Evolutionary conservation across 768 basidiomycete species (phyloP), one percentile per base, ranked within the genome.

Genomic region (Naematelia aurantialba): DNA sequence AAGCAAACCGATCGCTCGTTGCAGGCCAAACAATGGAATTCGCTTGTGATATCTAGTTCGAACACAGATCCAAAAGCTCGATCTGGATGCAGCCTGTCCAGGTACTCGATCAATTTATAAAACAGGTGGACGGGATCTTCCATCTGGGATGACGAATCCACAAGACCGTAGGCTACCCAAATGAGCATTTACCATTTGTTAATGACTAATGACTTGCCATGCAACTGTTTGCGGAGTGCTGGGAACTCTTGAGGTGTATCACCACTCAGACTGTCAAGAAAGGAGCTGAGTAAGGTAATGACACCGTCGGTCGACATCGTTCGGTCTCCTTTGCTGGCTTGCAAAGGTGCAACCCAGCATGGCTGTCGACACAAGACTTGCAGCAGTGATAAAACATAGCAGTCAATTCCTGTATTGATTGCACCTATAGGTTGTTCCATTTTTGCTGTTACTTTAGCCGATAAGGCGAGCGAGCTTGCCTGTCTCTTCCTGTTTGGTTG

Each of bases 311-410:
- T n/a, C n/a, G n/a, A n/a, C n/a, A 47, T 47, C 46, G 24, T 5
- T 8, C 12, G 46, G 46, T 47, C 46, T 47, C n/a, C 46, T n/a
- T n/a, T n/a, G n/a, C n/a, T n/a, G n/a, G n/a, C n/a, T n/a, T n/a
- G n/a, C n/a, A n/a, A n/a, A n/a, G n/a, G n/a, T n/a, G n/a, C n/a
- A n/a, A 19, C 10, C n/a, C 46, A 25, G 5, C 5, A 47, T 19
- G n/a, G 46, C 19, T 47, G 11, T 8, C 31, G 21, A 4, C 13
- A 11, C 22, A 58, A 26, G n/a, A 58, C 31, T 19, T 58, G 56
- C 17, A 58, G 26, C 26, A 58, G 31, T 5, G 49, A 3, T 2
- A 58, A 29, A 11, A 49, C 56, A 24, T 58, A 58, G 21, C 56
- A 58, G 19, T 58, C 49, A 3, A 39, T 5, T 12, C 31, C 26